These are phyloP conservation scores for Colletotrichum limetticola DNA, from an alignment of 2,329 filamentous ascomycete genomes.

Conservation along the genomic window DNA sequence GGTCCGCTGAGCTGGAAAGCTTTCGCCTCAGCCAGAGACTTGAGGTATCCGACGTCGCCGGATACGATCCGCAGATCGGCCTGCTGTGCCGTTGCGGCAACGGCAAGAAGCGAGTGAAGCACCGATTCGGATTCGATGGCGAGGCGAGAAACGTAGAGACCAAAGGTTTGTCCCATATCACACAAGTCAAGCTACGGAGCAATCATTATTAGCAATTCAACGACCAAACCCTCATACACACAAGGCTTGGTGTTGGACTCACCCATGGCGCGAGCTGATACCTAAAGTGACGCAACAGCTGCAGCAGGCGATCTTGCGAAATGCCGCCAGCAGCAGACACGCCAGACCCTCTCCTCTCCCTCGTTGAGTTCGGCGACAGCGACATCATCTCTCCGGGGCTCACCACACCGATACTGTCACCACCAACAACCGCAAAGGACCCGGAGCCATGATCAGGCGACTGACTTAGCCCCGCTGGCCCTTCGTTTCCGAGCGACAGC, in stretches of 20 bases:
- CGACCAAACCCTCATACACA: no score
- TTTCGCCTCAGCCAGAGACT: constrained; percentile 3
- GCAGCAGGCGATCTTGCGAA: constrained; percentile 37
- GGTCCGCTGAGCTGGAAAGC: not conserved
- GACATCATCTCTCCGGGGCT: constrained; percentile 23
- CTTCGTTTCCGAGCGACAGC: constrained; percentile 45
- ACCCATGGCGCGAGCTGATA: constrained; percentile 59
- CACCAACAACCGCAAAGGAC: not conserved
- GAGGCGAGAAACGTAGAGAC: constrained; percentile 47
- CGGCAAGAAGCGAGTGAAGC: constrained; percentile 41
- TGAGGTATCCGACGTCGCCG: constrained; percentile 13
- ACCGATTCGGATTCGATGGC: constrained; percentile 40
- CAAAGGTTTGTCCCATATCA: constrained; percentile 52
- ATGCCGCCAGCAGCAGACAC: not conserved
- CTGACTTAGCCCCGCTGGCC: not conserved
- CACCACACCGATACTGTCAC: not conserved
- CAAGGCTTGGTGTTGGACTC: constrained; percentile 29
- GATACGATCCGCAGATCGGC: not conserved
- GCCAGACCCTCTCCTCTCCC: not conserved
- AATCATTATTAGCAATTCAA: not conserved
- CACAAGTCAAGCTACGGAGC: constrained; percentile 53
- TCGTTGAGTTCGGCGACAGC: not conserved
- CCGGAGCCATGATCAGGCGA: not conserved
- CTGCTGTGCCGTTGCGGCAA: constrained; percentile 26
- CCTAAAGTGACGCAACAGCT: constrained; percentile 53